Evolutionary conservation across 2,329 filamentous ascomycete genomes (phyloP).

Genomic region (Microcyclosporella mali): DNA sequence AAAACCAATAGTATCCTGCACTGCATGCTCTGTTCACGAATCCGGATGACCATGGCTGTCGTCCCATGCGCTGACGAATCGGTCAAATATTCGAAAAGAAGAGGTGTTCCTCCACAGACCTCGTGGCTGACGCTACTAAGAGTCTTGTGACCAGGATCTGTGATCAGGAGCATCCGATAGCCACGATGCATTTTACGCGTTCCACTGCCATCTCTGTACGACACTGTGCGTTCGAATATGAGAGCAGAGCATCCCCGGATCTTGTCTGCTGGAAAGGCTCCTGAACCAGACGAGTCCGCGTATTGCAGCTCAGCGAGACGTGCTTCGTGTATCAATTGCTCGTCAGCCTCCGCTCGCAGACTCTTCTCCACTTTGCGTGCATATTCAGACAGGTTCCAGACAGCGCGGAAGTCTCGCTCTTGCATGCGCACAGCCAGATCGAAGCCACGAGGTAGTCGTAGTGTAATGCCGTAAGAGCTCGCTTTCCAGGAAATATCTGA

Average conservation of each 20-base stretch:
- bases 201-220: constrained; percentile 66
- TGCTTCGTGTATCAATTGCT: constrained; percentile 62
- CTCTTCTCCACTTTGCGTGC: constrained; percentile 68
- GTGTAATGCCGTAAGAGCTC: constrained; percentile 57
- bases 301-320: constrained; percentile 72
- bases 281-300: constrained; percentile 65
- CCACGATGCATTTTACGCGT: constrained; percentile 69
- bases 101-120: constrained; percentile 58
- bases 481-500: constrained; percentile 74
- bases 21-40: constrained; percentile 58
- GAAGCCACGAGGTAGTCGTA: constrained; percentile 71
- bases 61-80: constrained; percentile 54
- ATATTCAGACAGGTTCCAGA: constrained; percentile 83
- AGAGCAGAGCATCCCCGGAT: constrained; percentile 65
- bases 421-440: constrained; percentile 63
- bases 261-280: constrained; percentile 69
- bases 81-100: constrained; percentile 70
- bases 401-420: constrained; percentile 68
- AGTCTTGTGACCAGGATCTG: constrained; percentile 68
- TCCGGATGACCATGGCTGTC: constrained; percentile 64
- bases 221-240: constrained; percentile 65
- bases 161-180: constrained; percentile 71
- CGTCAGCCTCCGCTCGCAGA: constrained; percentile 62
- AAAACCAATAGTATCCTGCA: constrained; percentile 75
- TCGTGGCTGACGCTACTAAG: constrained; percentile 69